A percentile compares a stretch with the other conserved stretches of the same genome.
phyloP scores from a whole-genome alignment of 352 stramenopile species.

The Blastocystis sp. region DNA sequence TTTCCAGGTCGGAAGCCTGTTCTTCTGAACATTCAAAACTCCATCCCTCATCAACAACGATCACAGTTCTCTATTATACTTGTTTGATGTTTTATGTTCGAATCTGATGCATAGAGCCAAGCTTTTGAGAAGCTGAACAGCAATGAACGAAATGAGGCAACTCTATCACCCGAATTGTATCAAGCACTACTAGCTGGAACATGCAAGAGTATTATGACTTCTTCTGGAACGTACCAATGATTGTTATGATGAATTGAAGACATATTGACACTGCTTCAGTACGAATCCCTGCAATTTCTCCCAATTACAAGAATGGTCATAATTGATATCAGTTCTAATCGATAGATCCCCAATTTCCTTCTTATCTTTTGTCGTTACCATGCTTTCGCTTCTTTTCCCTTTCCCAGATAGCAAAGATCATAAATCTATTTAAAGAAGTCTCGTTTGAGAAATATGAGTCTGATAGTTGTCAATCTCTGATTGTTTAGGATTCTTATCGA shows the following conservation, averaged over 20 bases:
- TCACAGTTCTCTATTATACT: constrained; percentile 35
- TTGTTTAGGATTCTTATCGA: constrained; percentile 3
- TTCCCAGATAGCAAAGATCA: constrained; percentile 8
- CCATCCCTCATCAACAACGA: background rate
- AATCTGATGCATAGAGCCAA: background rate
- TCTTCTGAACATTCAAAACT: constrained; percentile 7
- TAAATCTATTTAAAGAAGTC: constrained; percentile 1
- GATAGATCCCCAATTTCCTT: background rate
- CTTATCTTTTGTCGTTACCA: background rate
- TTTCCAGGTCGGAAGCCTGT: constrained; percentile 46
- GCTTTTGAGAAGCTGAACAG: constrained; percentile 57
- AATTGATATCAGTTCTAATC: background rate
- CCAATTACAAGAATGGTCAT: constrained; percentile 13
- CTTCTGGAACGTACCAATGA: background rate
- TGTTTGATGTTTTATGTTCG: background rate
- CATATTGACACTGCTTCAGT: background rate
- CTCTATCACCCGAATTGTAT: background rate
- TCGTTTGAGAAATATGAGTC: constrained; percentile 16
- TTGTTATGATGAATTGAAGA: background rate
- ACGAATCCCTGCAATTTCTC: background rate
- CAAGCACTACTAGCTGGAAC: constrained; percentile 22
- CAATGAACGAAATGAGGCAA: constrained; percentile 25
- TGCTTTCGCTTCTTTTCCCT: constrained; percentile 38
- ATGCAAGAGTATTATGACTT: constrained; percentile 46
- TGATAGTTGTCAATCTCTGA: background rate